Evolutionary conservation across 306 rosid species (phyloP).

Genomic region (Sicyos edulis): DNA sequence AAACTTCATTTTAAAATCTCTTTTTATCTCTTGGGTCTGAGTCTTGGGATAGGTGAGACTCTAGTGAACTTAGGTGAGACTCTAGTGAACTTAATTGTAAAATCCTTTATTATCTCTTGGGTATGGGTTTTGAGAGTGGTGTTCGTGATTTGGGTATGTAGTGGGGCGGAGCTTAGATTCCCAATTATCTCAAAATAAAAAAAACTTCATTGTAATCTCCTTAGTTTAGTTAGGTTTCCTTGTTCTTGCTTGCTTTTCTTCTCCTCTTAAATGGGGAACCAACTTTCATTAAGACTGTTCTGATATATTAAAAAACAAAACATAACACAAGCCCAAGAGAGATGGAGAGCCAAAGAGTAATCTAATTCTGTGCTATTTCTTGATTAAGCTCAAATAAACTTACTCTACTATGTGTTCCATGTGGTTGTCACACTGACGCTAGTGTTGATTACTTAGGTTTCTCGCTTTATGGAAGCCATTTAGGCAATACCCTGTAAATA

Average conservation of each 20-base stretch:
- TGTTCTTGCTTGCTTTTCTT: not conserved
- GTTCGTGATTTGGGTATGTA: too few relatives aligned
- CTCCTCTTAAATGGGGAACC: not conserved
- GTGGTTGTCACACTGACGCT: not conserved
- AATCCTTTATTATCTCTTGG: too few relatives aligned
- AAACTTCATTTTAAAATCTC: too few relatives aligned
- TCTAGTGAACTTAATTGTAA: too few relatives aligned
- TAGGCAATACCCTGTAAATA: slow-evolving; percentile 17
- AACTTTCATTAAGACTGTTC: not conserved
- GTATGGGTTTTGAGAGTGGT: too few relatives aligned
- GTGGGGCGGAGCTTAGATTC: not conserved
- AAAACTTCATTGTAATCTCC: not conserved
- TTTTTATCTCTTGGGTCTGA: too few relatives aligned
- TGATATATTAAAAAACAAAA: slow-evolving; percentile 1
- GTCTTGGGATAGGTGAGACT: too few relatives aligned
- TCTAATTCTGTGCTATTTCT: not conserved
- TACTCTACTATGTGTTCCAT: not conserved
- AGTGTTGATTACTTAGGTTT: not conserved
- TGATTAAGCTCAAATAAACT: not conserved
- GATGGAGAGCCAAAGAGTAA: not conserved
- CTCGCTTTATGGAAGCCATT: slow-evolving; percentile 19
- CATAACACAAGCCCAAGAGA: not conserved
- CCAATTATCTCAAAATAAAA: too few relatives aligned
- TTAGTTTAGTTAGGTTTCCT: not conserved
- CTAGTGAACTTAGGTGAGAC: too few relatives aligned